These are phyloP conservation scores for Fusarium nygamai DNA, from an alignment of 2,329 filamentous ascomycete species.

Conservation along the genomic window DNA sequence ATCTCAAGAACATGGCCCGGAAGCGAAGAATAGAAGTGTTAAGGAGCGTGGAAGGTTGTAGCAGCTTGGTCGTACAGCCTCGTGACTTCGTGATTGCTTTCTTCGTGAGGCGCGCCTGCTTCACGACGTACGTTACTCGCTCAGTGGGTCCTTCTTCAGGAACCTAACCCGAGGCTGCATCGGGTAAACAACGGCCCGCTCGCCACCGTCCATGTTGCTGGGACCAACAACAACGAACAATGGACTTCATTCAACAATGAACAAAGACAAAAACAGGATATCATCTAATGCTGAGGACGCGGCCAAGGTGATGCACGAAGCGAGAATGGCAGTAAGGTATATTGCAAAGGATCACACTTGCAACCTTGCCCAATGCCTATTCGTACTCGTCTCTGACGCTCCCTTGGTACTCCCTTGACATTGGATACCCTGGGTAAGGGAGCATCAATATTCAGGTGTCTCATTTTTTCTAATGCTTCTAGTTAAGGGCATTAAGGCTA, in stretches of 20 bases:
- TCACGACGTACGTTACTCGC: slow-evolving; percentile 42
- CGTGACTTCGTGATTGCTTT: slow-evolving; percentile 33
- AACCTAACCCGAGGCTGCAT: slow-evolving; percentile 22
- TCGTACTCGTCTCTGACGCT: neutral
- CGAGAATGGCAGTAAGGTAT: too few relatives aligned
- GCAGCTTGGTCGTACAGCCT: slow-evolving; percentile 22
- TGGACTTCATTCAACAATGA: neutral
- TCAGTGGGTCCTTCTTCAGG: slow-evolving; percentile 32
- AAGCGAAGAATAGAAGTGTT: neutral
- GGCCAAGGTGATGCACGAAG: neutral
- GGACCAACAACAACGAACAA: slow-evolving; percentile 18
- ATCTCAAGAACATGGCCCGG: slow-evolving; percentile 7
- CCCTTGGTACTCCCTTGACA: slow-evolving; percentile 11
- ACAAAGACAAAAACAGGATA: neutral
- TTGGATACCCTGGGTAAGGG: slow-evolving; percentile 26
- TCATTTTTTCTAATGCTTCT: neutral
- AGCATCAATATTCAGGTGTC: neutral
- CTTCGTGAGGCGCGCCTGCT: slow-evolving; percentile 35
- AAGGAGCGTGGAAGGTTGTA: slow-evolving; percentile 33
- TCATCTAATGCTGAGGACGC: neutral
- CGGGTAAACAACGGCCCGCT: slow-evolving; percentile 43
- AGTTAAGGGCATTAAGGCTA: slow-evolving; percentile 1
- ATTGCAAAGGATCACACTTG: neutral
- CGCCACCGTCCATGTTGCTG: slow-evolving; percentile 23
- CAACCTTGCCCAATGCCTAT: neutral